Evolutionary conservation across 2,329 filamentous ascomycete species (phyloP).

Genomic region (Rhynchosporium secalis): DNA sequence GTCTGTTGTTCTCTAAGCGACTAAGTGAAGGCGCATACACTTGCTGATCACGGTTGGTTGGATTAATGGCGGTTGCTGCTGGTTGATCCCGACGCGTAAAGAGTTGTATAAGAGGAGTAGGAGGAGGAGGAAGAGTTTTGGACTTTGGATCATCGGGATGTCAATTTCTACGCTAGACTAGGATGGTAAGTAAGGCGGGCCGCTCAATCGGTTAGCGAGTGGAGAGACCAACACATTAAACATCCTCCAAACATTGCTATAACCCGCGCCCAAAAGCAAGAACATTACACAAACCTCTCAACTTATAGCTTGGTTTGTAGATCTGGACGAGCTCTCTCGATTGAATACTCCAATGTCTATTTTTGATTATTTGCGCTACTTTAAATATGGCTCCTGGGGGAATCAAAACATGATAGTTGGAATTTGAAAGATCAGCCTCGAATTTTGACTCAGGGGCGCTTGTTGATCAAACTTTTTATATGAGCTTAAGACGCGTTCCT

Average conservation of each 20-base stretch:
- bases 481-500: not conserved
- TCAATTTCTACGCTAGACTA: constrained; percentile 10
- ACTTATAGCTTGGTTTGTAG: constrained; percentile 68
- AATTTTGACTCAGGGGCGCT: constrained; percentile 11
- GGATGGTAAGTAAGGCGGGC: constrained; percentile 13
- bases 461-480: not conserved
- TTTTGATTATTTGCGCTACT: not conserved
- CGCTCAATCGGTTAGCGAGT: not conserved
- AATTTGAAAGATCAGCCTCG: constrained; percentile 11
- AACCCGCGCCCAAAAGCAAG: constrained; percentile 36
- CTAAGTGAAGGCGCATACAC: constrained; percentile 33
- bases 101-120: constrained; percentile 33
- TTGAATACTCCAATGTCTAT: constrained; percentile 40
- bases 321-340: constrained; percentile 44
- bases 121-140: constrained; percentile 39
- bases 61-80: constrained; percentile 33
- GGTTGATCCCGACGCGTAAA: constrained; percentile 32
- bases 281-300: constrained; percentile 42
- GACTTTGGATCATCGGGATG: constrained; percentile 32
- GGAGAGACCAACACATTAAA: not conserved
- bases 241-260: constrained; percentile 32
- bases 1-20: constrained; percentile 30
- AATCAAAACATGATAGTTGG: constrained; percentile 9
- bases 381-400: not conserved
- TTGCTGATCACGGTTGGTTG: constrained; percentile 38